phyloP scores from a whole-genome alignment of 352 stramenopile genomes.

The Phytophthora vignae region DNA sequence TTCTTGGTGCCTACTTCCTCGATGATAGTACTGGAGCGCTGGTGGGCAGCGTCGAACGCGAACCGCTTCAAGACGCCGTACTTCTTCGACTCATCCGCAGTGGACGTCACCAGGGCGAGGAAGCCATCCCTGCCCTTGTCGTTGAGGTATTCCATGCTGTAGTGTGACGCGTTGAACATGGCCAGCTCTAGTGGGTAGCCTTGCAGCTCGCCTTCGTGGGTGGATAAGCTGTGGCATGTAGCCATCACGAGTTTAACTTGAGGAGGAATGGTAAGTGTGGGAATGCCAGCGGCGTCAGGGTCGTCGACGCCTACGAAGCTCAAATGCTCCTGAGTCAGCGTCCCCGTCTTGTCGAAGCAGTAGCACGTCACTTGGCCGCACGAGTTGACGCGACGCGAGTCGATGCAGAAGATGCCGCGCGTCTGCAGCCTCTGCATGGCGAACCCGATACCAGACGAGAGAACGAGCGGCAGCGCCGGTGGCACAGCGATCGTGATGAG shows the following conservation, averaged over 20 bases:
- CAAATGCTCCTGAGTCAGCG: conserved; percentile 58
- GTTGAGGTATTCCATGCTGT: conserved; percentile 27
- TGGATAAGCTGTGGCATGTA: conserved; percentile 51
- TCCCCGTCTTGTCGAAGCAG: conserved; percentile 79
- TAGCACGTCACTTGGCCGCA: conserved; percentile 65
- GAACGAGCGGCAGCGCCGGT: conserved; percentile 55
- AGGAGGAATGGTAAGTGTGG: conserved; percentile 14
- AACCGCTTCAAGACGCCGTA: conserved; percentile 62
- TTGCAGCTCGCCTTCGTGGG: conserved; percentile 42
- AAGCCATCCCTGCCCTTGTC: conserved; percentile 25
- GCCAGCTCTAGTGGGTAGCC: conserved; percentile 61
- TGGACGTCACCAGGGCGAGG: conserved; percentile 29
- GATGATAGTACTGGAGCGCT: conserved; percentile 59
- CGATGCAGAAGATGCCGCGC: conserved; percentile 49
- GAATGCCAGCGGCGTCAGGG: neutral
- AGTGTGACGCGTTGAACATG: conserved; percentile 56
- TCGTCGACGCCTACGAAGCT: conserved; percentile 48
- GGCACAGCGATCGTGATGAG: conserved; percentile 62
- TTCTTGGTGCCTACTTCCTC: conserved; percentile 44
- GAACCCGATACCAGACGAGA: conserved; percentile 56
- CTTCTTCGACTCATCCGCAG: conserved; percentile 34
- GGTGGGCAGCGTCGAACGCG: conserved; percentile 57
- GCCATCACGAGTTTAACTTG: conserved; percentile 49
- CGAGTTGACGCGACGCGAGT: conserved; percentile 56
- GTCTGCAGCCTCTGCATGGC: conserved; percentile 47